Base-by-base conservation (phyloP, 495 filamentous ascomycete genomes). In the Penicillium cinerascens region DNA sequence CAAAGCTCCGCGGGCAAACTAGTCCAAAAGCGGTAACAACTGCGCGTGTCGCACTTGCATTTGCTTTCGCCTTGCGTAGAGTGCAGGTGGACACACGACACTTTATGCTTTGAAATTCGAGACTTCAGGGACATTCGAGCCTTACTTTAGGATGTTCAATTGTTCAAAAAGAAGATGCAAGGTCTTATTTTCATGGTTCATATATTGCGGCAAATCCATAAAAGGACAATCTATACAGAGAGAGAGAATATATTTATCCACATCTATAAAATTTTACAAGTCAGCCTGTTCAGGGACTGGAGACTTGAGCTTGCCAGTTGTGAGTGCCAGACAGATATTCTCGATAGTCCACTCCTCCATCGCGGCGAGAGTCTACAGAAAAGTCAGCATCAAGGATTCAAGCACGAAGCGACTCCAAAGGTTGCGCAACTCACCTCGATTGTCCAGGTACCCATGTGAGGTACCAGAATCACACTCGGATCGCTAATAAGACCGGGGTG, bases 381-480 rank as follows among this genome's bases (percentile, higher is more conserved):
- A 17, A 36, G 39, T 69, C 45, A 55, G 55, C 22, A 3, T 45
- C 15, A 49, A 26, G 11, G 13, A 21, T 23, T 21, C 9, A 18
- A 20, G 9, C 18, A n/a, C n/a, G n/a, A n/a, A 18, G 25, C 4
- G 22, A 45, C 26, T 3, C 29, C 29, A 20, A 16, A 7, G 4
- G 9, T 39, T 11, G 16, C 9, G 22, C 15, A 51, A 66, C 78
- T 69, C 49, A 82, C 80, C 74, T 88, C 85, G 17, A 71, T 59
- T 10, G 84, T 87, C 70, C 74, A 83, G 17, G 85, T 88, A 1
- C 85, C 85, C 79, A 88, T 81, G 64, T 88, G 85, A 45, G 85
- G 85, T 18, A 88, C 66, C 22, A 88, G 69, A 44, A 86, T 67
- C 6, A 84, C 80, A 61, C 83, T 76, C 20, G 76, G 75, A 47